A percentile compares a stretch with the other conserved stretches of the same genome.
Conservation (phyloP, 371 early-diverging fungal species). For the Smittium mucronatum region DNA sequence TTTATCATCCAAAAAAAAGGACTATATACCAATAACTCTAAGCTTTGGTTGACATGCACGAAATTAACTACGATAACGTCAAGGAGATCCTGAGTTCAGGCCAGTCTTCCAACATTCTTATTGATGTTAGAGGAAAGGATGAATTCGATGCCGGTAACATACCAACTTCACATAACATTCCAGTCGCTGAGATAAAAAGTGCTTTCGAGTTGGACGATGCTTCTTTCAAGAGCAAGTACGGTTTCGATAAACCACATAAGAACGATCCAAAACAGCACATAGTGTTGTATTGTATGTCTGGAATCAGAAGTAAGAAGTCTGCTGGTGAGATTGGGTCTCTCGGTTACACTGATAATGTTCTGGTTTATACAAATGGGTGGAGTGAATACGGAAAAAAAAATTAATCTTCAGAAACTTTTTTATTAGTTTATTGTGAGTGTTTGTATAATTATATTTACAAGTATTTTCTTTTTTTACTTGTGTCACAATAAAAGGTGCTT, state of each 20-base stretch:
- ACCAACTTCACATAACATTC: slow-evolving; percentile 13
- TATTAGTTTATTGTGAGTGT: too few relatives aligned
- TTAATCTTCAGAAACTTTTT: not conserved
- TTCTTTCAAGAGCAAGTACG: slow-evolving; percentile 21
- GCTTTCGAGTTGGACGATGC: slow-evolving; percentile 34
- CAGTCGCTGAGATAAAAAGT: slow-evolving; percentile 34
- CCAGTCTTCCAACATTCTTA: not conserved
- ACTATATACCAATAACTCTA: too few relatives aligned
- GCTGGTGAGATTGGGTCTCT: not conserved
- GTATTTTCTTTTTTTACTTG: not conserved
- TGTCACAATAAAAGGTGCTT: not conserved
- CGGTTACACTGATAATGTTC: slow-evolving; percentile 7
- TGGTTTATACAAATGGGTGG: slow-evolving; percentile 12
- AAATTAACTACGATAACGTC: not conserved
- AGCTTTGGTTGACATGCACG: too few relatives aligned
- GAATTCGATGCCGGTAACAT: slow-evolving; percentile 10
- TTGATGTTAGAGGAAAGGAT: slow-evolving; percentile 9
- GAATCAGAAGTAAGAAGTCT: not conserved
- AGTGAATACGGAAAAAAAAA: slow-evolving; percentile 20
- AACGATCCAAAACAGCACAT: not conserved
- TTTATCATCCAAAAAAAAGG: too few relatives aligned
- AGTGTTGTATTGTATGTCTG: slow-evolving; percentile 7
- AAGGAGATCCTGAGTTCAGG: not conserved
- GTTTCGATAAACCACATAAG: slow-evolving; percentile 32
- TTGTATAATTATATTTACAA: not conserved